These are phyloP conservation scores for Yarrowia keelungensis DNA, from an alignment of 805 yeast genomes.

Conservation along the genomic window DNA sequence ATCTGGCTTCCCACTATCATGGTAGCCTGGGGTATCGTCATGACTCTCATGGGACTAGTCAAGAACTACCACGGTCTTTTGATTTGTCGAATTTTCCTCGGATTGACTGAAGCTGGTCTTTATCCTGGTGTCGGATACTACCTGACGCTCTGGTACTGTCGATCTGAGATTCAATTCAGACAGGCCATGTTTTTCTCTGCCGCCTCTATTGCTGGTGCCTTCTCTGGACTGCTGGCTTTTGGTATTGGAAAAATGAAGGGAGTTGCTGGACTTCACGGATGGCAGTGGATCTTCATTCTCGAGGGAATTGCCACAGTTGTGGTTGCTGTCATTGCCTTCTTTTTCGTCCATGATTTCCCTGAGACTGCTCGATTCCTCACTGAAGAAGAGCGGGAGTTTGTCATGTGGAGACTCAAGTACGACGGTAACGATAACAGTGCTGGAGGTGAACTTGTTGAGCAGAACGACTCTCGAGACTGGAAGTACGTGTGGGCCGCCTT, in stretches of 20 bases:
- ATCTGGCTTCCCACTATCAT: slow-evolving; percentile 20
- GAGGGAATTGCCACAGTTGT: slow-evolving; percentile 39
- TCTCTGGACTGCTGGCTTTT: slow-evolving; percentile 11
- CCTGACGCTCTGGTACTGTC: slow-evolving; percentile 66
- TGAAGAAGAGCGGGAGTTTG: slow-evolving; percentile 43
- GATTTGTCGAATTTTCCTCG: slow-evolving; percentile 23
- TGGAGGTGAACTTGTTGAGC: slow-evolving; percentile 45
- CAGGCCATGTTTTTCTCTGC: slow-evolving; percentile 25
- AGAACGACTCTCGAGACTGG: slow-evolving; percentile 26
- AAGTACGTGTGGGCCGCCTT: slow-evolving; percentile 49
- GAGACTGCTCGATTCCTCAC: slow-evolving; percentile 42
- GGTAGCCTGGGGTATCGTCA: slow-evolving; percentile 24
- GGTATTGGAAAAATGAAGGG: slow-evolving; percentile 32
- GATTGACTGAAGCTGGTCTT: slow-evolving; percentile 35
- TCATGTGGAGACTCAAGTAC: slow-evolving; percentile 42
- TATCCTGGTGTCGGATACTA: slow-evolving; percentile 59
- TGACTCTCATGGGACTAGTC: slow-evolving; percentile 8
- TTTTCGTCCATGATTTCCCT: slow-evolving; percentile 42
- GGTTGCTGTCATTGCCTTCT: slow-evolving; percentile 34
- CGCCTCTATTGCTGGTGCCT: slow-evolving; percentile 10
- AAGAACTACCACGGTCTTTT: slow-evolving; percentile 23
- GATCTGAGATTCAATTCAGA: slow-evolving; percentile 52
- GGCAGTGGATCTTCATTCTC: slow-evolving; percentile 40
- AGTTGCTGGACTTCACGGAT: slow-evolving; percentile 23
- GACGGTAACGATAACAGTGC: slow-evolving; percentile 42